Evolutionary conservation across 768 basidiomycete species (phyloP), one percentile per base, ranked within the genome.

Genomic region (Tulasnella sp.): DNA sequence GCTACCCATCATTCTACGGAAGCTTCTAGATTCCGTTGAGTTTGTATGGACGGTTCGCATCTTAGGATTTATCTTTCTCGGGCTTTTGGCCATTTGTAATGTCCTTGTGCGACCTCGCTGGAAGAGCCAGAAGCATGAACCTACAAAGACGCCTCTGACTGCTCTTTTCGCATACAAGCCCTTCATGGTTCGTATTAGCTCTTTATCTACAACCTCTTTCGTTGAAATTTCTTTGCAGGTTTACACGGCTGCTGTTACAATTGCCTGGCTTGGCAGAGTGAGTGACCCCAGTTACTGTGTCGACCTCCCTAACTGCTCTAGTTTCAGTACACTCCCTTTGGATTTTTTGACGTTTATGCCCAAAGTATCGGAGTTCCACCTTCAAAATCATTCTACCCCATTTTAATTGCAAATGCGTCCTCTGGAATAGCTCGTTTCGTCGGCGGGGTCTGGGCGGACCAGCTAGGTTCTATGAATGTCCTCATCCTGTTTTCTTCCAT

Each of bases 401-500:
- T 82, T 68, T 44, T 82, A 21, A 81, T 83, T 73, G 80, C 82
- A 24, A 85, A 85, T 74, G 83, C 80, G 8, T 80, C 81, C 46
- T 84, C 84, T 7, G 80, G 80, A 39, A 48, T 85, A 48, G 85
- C 84, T 7, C 84, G 85, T 2, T 77, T 85, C 36, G 34, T 78
- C 9, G 81, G 83, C 34, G 82, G 84, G 24, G 73, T 84, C 40
- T 73, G 83, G 36, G 84, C 83, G 14, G 84, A 84, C 78, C 62
- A 75, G 7, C 76, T 81, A 38, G 94, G 94, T 19, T 84, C 90
- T 0, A 86, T 94, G 81, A 94, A 92, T 80, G 86, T 92, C 42
- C 91, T 94, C 87, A 88, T 88, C 10, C 91, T 92, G 0, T 90
- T 91, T 39, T 91, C 90, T 0, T 79, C 87, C 24, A 52, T 89